Base-by-base conservation (phyloP, 257 asterid species). In the Anisodus tanguticus region DNA sequence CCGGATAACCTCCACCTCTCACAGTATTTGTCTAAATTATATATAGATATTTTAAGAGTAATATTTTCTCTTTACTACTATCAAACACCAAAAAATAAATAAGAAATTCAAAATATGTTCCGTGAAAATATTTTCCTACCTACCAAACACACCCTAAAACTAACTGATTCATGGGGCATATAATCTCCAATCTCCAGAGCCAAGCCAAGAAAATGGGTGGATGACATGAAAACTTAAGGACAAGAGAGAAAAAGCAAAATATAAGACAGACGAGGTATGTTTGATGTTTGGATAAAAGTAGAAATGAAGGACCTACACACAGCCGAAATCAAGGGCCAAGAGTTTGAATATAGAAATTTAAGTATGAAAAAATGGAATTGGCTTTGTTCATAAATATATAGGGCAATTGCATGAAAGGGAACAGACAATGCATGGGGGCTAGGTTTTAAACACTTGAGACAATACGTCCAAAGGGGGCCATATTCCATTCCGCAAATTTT, bases 401-500 rank as follows among this genome's bases (percentile, higher is more conserved):
- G 11, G 12, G 4, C 19, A 67, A 11, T 68, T 68, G 53, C 77
- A 6, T 68, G n/a, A 68, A 39, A 39, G 77, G 3, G 78, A 16
- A 8, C 4, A 69, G 78, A 41, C 77, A 37, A 39, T 12, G 22
- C 45, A 41, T 6, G 2, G 54, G 4, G 35, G 79, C 45, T 45
- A n/a, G 81, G 37, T 62, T 9, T 19, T 19, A 62, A 9, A 62
- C 69, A 15, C 69, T 62, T 62, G 15, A 8, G 37, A 62, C 69
- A 62, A 62, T 62, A 62, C 37, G 39, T 62, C 69, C 69, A 62
- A 62, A 62, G 8, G 69, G 69, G 37, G 3, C 39, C 39, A 9
- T 19, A 22, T 51, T 22, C 47, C 63, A 51, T 53, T 53, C 81
- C 81, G 81, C 81, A 76, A 26, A 22, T 53, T 53, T 31, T 77